These are phyloP conservation scores for Termitomyces sp. DNA, from an alignment of 768 basidiomycete species.

Conservation along the genomic window DNA sequence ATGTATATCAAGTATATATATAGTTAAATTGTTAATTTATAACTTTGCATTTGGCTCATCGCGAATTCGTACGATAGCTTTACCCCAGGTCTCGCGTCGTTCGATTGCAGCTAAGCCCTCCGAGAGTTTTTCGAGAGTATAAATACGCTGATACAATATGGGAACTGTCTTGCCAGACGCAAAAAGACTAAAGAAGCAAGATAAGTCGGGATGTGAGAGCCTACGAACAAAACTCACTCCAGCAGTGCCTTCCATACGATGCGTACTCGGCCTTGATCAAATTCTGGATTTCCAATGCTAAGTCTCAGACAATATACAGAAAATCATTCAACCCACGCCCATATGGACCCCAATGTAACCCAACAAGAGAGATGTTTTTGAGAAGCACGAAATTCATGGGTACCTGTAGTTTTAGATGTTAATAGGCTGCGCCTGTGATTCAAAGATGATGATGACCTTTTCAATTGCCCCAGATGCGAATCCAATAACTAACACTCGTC, in stretches of 20 bases:
- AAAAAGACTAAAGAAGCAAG: conserved; percentile 47
- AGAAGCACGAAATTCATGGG: conserved; percentile 80
- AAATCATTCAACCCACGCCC: conserved; percentile 37
- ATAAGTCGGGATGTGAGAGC: background rate
- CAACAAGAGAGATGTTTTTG: conserved; percentile 81
- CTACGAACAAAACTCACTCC: conserved; percentile 32
- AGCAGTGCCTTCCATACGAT: conserved; percentile 72
- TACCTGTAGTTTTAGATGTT: conserved; percentile 39
- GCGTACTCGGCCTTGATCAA: conserved; percentile 60
- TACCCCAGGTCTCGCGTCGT: conserved; percentile 87
- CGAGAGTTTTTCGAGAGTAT: conserved; percentile 57
- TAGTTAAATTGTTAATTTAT: background rate
- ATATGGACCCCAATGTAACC: conserved; percentile 87
- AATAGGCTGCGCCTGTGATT: conserved; percentile 17
- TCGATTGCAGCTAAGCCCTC: conserved; percentile 76
- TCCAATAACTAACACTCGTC: conserved; percentile 88
- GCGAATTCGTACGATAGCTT: conserved; percentile 65
- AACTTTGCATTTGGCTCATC: conserved; percentile 14
- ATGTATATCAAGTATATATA: background rate
- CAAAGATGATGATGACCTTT: conserved; percentile 42
- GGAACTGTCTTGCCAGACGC: conserved; percentile 60
- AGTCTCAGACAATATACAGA: background rate
- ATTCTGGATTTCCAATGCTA: conserved; percentile 31
- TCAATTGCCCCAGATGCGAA: conserved; percentile 85
- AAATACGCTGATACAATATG: conserved; percentile 64